A percentile compares a stretch with the other conserved stretches of the same genome.
Conservation (phyloP, 2,329 filamentous ascomycete genomes). For the Stagonosporopsis rhizophila region DNA sequence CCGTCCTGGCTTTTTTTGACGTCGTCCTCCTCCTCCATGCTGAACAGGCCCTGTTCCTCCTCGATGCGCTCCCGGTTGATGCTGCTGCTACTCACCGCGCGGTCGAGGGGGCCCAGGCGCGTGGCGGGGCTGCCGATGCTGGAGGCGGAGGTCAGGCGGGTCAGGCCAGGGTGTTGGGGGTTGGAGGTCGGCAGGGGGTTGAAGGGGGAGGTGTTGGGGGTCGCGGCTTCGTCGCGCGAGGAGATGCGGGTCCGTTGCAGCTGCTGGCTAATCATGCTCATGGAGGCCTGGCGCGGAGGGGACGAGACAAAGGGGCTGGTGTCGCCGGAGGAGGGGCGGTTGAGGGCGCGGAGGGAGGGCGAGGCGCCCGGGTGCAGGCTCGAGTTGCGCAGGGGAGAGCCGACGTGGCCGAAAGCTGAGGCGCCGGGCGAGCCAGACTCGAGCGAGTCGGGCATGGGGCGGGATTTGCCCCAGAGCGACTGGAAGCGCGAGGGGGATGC, state of each 20-base stretch:
- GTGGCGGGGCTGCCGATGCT: slow-evolving; percentile 42
- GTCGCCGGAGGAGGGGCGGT: slow-evolving; percentile 57
- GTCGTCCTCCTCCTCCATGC: slow-evolving; percentile 53
- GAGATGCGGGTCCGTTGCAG: slow-evolving; percentile 55
- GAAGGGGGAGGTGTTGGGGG: background rate
- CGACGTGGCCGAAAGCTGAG: slow-evolving; percentile 66
- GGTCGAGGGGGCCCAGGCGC: slow-evolving; percentile 44
- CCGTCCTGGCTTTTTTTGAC: slow-evolving; percentile 43
- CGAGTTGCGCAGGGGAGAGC: slow-evolving; percentile 70
- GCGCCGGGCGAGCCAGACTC: slow-evolving; percentile 48
- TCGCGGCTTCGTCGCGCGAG: slow-evolving; percentile 36
- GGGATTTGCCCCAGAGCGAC: slow-evolving; percentile 62
- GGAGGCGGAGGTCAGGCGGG: slow-evolving; percentile 42
- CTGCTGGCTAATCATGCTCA: slow-evolving; percentile 69
- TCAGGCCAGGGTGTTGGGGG: slow-evolving; percentile 73
- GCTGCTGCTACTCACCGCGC: slow-evolving; percentile 50
- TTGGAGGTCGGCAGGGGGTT: slow-evolving; percentile 29
- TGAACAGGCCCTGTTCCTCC: slow-evolving; percentile 53
- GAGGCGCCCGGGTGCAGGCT: slow-evolving; percentile 59
- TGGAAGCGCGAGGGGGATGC: slow-evolving; percentile 69
- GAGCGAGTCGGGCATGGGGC: slow-evolving; percentile 56
- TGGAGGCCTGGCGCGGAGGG: slow-evolving; percentile 63
- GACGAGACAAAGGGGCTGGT: slow-evolving; percentile 61
- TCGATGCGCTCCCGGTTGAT: slow-evolving; percentile 52
- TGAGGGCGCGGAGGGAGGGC: slow-evolving; percentile 60